A percentile compares a stretch with the other conserved stretches of the same genome.
Conservation (phyloP, 352 stramenopile genomes). For the Phytophthora pini region DNA sequence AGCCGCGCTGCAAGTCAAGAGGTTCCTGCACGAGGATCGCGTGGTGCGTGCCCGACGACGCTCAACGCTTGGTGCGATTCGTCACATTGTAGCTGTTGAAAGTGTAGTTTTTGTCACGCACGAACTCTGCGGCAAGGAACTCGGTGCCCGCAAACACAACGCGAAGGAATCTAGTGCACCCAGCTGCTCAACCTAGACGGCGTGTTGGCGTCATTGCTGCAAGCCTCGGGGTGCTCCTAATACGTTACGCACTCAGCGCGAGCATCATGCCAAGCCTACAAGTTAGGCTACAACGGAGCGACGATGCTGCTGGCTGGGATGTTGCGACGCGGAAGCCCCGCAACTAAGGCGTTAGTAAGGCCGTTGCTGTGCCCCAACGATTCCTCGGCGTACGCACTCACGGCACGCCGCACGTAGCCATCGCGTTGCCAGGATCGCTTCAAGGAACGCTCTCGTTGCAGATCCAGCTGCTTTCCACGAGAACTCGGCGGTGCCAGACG, state of each 20-base stretch:
- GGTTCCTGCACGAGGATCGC: background rate
- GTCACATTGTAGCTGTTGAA: constrained; percentile 17
- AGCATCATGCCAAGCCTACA: constrained; percentile 16
- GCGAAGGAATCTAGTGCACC: constrained; percentile 27
- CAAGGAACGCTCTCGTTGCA: constrained; percentile 21
- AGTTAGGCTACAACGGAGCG: constrained; percentile 1
- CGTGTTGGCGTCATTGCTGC: constrained; percentile 2
- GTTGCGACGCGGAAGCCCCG: constrained; percentile 2
- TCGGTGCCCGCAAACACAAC: constrained; percentile 10
- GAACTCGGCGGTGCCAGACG: constrained; percentile 24
- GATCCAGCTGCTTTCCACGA: constrained; percentile 41
- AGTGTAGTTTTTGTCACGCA: constrained; percentile 21
- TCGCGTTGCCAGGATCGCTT: constrained; percentile 22
- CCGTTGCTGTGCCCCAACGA: constrained; percentile 20
- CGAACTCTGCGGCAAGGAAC: background rate
- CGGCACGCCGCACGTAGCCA: constrained; percentile 19
- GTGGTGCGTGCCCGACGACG: constrained; percentile 7
- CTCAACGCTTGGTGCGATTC: constrained; percentile 10
- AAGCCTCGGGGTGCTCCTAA: constrained; percentile 5
- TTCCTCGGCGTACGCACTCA: constrained; percentile 5
- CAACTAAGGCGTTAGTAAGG: constrained; percentile 24
- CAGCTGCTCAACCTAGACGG: constrained; percentile 11
- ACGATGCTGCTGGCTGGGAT: constrained; percentile 8
- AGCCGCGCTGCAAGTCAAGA: background rate
- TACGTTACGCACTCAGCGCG: background rate